Evolutionary conservation across 2,329 filamentous ascomycete genomes (phyloP), one percentile per base, ranked within the genome.

Genomic region (Graphilbum sp.): DNA sequence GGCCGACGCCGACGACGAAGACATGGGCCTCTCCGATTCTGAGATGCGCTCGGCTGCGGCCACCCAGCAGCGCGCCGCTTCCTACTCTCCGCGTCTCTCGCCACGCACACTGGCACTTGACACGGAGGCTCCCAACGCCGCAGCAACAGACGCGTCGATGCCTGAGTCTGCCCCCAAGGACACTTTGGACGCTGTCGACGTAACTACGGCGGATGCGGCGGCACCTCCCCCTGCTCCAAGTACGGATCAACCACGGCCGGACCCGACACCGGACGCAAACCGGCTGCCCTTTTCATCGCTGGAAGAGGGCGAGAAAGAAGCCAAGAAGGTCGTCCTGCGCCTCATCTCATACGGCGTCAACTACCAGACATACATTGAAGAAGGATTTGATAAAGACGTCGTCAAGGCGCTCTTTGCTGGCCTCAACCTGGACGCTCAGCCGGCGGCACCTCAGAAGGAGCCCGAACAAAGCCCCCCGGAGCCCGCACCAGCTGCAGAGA

Each of bases 321-420:
- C 81, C 0, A 70, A 75, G 49, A 69, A 72, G 19, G 77, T 80
- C 4, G 73, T 87, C 30, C 55, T 83, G 23, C 67, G 71, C 29
- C 59, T 87, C 3, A 67, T 63, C 59, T 63, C 67, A 2, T 54
- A 82, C 42, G 79, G 83, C 35, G 73, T 92, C 41, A 72, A 73
- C 17, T 93, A 78, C 50, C 67, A 79, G 39, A 69, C 83, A 42
- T 77, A 88, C 40, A 61, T 87, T 12, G 65, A 74, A 11, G 80
- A 88, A 53, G 80, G 83, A 1, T 66, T 88, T 32, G 70, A 86
- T 46, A 63, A 69, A 27, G 55, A 56, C 2, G 51, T 85, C 11
- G 58, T 93, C 27, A 68, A 66, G 40, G 54, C 60, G 23, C 62
- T 90, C 1, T 90, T 86, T 48, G 60, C 66, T 20, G 76, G 84